These are phyloP conservation scores for Daldinia sp. DNA, from an alignment of 2,329 filamentous ascomycete genomes.

Conservation along the genomic window DNA sequence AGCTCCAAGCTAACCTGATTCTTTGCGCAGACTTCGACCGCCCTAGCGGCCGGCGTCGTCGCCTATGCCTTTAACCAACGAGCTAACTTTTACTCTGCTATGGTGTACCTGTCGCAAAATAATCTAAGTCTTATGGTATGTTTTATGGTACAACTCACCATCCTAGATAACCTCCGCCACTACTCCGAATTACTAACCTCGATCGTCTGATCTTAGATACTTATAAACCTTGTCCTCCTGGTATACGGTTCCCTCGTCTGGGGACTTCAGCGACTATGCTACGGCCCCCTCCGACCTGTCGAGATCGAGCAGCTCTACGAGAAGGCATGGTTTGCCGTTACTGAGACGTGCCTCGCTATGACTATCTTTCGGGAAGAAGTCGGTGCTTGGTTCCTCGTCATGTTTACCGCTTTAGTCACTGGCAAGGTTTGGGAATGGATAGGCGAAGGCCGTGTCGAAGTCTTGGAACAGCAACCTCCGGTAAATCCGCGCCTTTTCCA, in stretches of 20 bases:
- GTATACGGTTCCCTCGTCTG: constrained; percentile 83
- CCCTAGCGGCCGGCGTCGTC: constrained; percentile 83
- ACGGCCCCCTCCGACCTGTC: constrained; percentile 87
- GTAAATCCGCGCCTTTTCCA: constrained; percentile 90
- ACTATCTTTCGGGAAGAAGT: constrained; percentile 97
- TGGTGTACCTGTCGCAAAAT: constrained; percentile 95
- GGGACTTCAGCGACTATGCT: constrained; percentile 87
- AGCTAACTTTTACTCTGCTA: constrained; percentile 97
- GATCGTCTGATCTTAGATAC: constrained; percentile 63
- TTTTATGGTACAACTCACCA: background rate
- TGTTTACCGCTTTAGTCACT: constrained; percentile 92
- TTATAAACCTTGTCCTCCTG: constrained; percentile 90
- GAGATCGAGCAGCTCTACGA: constrained; percentile 98
- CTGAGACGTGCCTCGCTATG: constrained; percentile 96
- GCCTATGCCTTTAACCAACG: constrained; percentile 93
- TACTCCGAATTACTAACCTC: constrained; percentile 21
- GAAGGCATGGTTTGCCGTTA: constrained; percentile 97
- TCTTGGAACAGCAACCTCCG: constrained; percentile 93
- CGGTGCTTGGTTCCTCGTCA: constrained; percentile 91
- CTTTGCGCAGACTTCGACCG: constrained; percentile 73
- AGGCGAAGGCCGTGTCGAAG: constrained; percentile 90
- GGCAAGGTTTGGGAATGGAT: constrained; percentile 99
- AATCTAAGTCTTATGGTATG: constrained; percentile 91
- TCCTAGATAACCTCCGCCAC: constrained; percentile 1
- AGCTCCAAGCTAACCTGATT: constrained; percentile 25